Evolutionary conservation across 2,329 filamentous ascomycete genomes (phyloP).

Genomic region (Chaetomium olivaceum): DNA sequence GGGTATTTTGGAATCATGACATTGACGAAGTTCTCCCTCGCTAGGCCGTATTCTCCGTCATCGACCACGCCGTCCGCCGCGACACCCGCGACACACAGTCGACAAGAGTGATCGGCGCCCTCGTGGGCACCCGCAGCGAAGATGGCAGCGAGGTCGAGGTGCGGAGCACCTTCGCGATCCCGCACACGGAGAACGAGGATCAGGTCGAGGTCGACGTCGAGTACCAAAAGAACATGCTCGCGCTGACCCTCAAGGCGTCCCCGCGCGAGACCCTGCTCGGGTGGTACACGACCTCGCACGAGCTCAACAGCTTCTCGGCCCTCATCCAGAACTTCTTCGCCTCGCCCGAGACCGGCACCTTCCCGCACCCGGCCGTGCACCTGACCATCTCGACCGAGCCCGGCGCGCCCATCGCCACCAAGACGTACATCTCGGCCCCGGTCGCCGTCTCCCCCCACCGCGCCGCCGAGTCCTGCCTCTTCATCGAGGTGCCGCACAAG

Average conservation of each 20-base stretch:
- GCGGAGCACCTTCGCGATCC: conserved; percentile 93
- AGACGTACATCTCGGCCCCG: conserved; percentile 92
- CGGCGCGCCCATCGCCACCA: conserved; percentile 83
- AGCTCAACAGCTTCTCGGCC: conserved; percentile 97
- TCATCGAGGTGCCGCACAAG: conserved; percentile 95
- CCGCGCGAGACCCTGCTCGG: conserved; percentile 92
- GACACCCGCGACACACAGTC: conserved; percentile 75
- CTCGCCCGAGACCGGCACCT: conserved; percentile 93
- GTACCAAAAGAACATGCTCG: conserved; percentile 99
- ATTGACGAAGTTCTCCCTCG: conserved; percentile 3
- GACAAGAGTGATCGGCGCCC: conserved; percentile 93
- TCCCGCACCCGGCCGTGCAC: conserved; percentile 95
- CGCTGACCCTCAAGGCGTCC: conserved; percentile 88
- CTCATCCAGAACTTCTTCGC: conserved; percentile 99
- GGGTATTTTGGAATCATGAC: background rate
- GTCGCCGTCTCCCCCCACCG: conserved; percentile 94
- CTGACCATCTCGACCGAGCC: conserved; percentile 90
- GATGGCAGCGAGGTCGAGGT: conserved; percentile 97
- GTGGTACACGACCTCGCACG: conserved; percentile 96
- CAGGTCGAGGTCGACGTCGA: conserved; percentile 99
- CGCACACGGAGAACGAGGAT: conserved; percentile 96
- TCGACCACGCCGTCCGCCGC: conserved; percentile 92
- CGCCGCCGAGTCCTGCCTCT: conserved; percentile 92
- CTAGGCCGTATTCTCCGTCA: conserved; percentile 70
- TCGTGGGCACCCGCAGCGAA: conserved; percentile 89